phyloP scores from a whole-genome alignment of 2,329 filamentous ascomycete genomes.

The Claviceps pazoutovae region DNA sequence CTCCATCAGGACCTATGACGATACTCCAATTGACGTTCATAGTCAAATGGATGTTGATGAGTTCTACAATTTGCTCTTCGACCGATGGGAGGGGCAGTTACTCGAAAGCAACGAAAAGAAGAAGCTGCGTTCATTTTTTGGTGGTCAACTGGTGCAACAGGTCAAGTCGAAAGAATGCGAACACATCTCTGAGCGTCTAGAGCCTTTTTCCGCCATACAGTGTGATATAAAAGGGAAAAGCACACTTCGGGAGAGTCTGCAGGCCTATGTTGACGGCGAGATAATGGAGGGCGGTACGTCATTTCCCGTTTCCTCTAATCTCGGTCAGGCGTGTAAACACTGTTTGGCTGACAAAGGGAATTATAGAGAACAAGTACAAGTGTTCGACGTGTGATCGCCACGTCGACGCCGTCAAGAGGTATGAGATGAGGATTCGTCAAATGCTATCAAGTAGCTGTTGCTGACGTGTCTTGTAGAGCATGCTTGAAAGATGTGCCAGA shows the following conservation, averaged over 20 bases:
- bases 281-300: constrained; percentile 73
- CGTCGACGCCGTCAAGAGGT: constrained; percentile 86
- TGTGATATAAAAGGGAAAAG: constrained; percentile 91
- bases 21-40: constrained; percentile 68
- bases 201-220: constrained; percentile 88
- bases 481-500: constrained; percentile 88
- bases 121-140: constrained; percentile 69
- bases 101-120: constrained; percentile 52
- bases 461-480: constrained; percentile 37
- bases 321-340: neutral
- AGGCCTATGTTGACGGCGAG: constrained; percentile 92
- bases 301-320: neutral
- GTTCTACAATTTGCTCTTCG: constrained; percentile 89
- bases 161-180: constrained; percentile 89
- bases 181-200: constrained; percentile 80
- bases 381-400: constrained; percentile 80
- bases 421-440: constrained; percentile 9
- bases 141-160: constrained; percentile 83
- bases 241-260: constrained; percentile 70
- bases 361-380: constrained; percentile 85
- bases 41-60: constrained; percentile 98
- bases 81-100: constrained; percentile 79
- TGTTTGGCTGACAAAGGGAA: neutral
- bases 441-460: neutral
- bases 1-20: constrained; percentile 71